Evolutionary conservation across 805 yeast genomes (phyloP), one percentile per base, ranked within the genome.

Genomic region (Metschnikowia borealis): DNA sequence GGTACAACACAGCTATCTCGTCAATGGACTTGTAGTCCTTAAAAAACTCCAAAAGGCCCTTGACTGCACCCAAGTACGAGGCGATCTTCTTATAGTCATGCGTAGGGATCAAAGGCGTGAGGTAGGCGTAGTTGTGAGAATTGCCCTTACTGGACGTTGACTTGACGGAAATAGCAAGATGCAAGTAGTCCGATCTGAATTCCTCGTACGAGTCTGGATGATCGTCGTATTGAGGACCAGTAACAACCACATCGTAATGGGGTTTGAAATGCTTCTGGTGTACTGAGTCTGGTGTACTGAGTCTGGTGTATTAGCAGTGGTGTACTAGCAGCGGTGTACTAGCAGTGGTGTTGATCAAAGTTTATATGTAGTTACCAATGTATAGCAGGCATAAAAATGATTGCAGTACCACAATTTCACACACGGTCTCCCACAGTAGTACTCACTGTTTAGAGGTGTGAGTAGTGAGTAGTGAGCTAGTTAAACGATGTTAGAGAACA

Each of bases 181-280:
- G 96, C 10, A 92, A 74, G 62, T 81, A 91, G 49, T 89, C 84
- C 54, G 96, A 86, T 62, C 98, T 71, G 71, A 83, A 94, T 0
- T 85, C 89, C 11, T 66, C 68, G 63, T 85, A 92, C 0, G 97
- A 88, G 67, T 92, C 98, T 1, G 75, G 73, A 69, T 90, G 90
- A 2, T 61, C 60, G 31, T 82, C 81, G 40, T 67, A 73, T 17
- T 62, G 62, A 0, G 91, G 92, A 58, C 80, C 79, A 3, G 79
- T 75, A n/a, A 85, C 76, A 17, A 69, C 66, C 7, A 87, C 78
- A 38, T 81, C 83, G 59, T 83, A 83, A 60, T 87, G 95, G 0
- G 87, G 85, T 38, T 71, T 69, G 56, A 79, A 81, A 1, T 75
- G 65, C n/a, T n/a, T n/a, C n/a, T n/a, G n/a, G n/a, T n/a, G n/a